Base-by-base conservation (phyloP, 2,329 filamentous ascomycete genomes). In the Emydomyces testavorans region DNA sequence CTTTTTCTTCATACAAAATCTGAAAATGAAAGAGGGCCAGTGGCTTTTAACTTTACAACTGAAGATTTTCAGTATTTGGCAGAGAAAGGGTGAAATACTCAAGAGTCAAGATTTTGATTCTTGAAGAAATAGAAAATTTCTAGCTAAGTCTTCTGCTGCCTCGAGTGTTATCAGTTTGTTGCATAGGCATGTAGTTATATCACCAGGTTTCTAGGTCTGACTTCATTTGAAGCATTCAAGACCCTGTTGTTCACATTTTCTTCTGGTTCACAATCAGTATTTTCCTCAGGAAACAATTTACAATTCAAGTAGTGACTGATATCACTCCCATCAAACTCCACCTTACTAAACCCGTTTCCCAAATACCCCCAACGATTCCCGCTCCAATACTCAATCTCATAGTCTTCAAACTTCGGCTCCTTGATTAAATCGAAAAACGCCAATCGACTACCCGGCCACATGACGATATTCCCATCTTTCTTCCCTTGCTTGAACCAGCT, bases 371-470 rank as follows among this genome's bases (percentile, higher is more conserved):
- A 54, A n/a, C 52, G 52, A 49, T 54, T 54, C 41, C 37, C 32
- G 43, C 52, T 49, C 50, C 50, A 52, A 40, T 54, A 54, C 34
- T 54, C 41, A 18, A 54, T 54, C 10, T 54, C 50, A 49, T 52
- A 54, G 15, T 54, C 52, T 26, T 54, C 52, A 46, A 46, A 54
- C 31, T 49, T 52, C 1, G 50, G 50, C 18, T 52, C 46, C 18
- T 36, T 31, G 34, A 54, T 16, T 23, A 50, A n/a, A 11, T 54
- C 50, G 24, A 54, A 50, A 44, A 52, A 54, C 0, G 50, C 48
- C 15, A 61, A 44, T 13, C 57, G 48, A 10, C 45, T 54, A 23
- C 57, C 58, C 7, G 58, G 58, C 55, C 57, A 60, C 34, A 57
- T 50, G 20, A 53, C 53, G 26, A 56, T 46, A 21, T 53, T 52